Evolutionary conservation across 306 rosid species (phyloP).

Genomic region (Rosa persica): DNA sequence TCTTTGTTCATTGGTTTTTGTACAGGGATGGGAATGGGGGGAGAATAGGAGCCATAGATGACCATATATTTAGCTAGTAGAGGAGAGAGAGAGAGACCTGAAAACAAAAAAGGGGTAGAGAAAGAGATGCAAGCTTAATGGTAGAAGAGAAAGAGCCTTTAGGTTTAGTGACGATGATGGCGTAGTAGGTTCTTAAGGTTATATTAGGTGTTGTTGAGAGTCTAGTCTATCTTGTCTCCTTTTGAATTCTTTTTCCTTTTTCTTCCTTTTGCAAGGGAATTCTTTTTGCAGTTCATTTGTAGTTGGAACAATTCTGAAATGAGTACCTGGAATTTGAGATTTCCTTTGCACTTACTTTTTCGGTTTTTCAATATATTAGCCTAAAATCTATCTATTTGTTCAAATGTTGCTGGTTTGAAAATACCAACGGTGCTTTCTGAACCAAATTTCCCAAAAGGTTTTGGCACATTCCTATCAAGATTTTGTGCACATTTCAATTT

Average conservation of each 20-base stretch:
- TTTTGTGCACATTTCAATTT: slow-evolving; percentile 18
- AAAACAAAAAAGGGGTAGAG: slow-evolving; percentile 16
- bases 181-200: slow-evolving; percentile 45
- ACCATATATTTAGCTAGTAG: slow-evolving; percentile 68
- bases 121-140: slow-evolving; percentile 58
- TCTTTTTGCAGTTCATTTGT: slow-evolving; percentile 99
- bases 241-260: slow-evolving; percentile 51
- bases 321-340: slow-evolving; percentile 58
- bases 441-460: neutral
- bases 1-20: slow-evolving; percentile 73
- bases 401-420: slow-evolving; percentile 4
- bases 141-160: slow-evolving; percentile 43
- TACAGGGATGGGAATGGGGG: slow-evolving; percentile 76
- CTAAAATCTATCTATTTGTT: neutral
- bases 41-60: slow-evolving; percentile 60
- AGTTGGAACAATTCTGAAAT: slow-evolving; percentile 63
- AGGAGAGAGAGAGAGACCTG: slow-evolving; percentile 40
- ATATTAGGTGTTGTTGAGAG: slow-evolving; percentile 42
- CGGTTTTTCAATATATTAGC: neutral
- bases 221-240: slow-evolving; percentile 36
- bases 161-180: slow-evolving; percentile 50
- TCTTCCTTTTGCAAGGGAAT: slow-evolving; percentile 63
- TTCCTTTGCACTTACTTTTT: slow-evolving; percentile 20
- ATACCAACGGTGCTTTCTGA: slow-evolving; percentile 13
- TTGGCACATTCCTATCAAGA: neutral